These are phyloP conservation scores for Purpureocillium takamizusanense DNA, from an alignment of 2,329 filamentous ascomycete species.

Conservation along the genomic window DNA sequence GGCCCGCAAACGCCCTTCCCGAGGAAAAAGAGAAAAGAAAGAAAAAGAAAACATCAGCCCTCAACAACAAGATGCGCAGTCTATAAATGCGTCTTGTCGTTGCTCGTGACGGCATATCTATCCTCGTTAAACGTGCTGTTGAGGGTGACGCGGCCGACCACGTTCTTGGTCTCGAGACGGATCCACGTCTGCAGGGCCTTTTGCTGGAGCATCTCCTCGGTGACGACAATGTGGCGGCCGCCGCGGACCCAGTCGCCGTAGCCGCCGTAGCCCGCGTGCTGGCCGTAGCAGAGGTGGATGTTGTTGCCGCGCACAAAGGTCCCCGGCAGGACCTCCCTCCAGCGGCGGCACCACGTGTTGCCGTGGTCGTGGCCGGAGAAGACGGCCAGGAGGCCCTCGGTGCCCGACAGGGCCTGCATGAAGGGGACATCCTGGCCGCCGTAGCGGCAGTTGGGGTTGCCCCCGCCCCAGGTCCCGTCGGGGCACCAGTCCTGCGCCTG, in stretches of 20 bases:
- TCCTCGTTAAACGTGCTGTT: no score
- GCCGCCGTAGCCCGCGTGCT: conserved; percentile 62
- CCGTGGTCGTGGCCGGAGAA: conserved; percentile 62
- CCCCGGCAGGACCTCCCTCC: conserved; percentile 27
- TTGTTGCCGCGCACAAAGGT: conserved; percentile 31
- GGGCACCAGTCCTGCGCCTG: no score
- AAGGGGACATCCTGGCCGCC: conserved; percentile 49
- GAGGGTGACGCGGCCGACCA: no score
- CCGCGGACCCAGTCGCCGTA: conserved; percentile 59
- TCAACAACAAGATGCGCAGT: no score
- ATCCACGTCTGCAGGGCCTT: conserved; percentile 48
- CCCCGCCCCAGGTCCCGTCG: no score
- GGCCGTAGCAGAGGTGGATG: conserved; percentile 47
- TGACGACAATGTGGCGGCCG: conserved; percentile 43
- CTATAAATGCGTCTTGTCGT: no score
- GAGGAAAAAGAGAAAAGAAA: no score
- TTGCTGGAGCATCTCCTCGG: conserved; percentile 26
- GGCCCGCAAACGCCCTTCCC: no score
- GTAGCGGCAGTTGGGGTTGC: conserved; percentile 13
- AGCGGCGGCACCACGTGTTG: conserved; percentile 47
- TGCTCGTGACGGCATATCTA: no score
- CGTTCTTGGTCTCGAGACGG: conserved; percentile 36
- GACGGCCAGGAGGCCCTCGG: conserved; percentile 44
- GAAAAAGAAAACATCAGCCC: no score
- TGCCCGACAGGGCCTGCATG: conserved; percentile 50